Conservation (phyloP, 495 filamentous ascomycete species). For the Lepraria neglecta region DNA sequence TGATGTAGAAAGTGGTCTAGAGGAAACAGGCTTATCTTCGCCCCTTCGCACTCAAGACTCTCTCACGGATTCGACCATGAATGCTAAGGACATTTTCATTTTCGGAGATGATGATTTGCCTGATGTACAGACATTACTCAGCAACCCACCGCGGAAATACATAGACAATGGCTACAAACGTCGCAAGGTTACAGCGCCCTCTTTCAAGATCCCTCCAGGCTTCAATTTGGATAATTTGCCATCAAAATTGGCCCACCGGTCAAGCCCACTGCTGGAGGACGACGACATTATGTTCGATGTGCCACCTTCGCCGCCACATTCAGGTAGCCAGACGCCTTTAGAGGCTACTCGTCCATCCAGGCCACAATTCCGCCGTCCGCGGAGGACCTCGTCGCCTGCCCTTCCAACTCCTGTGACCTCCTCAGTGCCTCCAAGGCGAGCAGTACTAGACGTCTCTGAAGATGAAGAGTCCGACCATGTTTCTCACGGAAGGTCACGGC, state of each 20-base stretch:
- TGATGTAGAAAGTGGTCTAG: constrained; percentile 2
- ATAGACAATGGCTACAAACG: constrained; percentile 31
- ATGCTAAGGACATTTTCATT: not conserved
- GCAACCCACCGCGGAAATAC: constrained; percentile 13
- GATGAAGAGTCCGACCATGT: constrained; percentile 11
- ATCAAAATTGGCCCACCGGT: not conserved
- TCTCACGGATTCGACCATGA: not conserved
- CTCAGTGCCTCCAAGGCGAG: constrained; percentile 24
- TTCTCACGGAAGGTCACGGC: not conserved
- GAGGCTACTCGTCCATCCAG: constrained; percentile 21
- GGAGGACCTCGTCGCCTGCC: constrained; percentile 35
- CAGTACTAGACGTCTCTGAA: constrained; percentile 11
- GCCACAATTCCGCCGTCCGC: constrained; percentile 39
- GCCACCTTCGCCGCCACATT: constrained; percentile 39
- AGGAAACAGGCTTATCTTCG: not conserved
- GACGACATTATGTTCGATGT: constrained; percentile 23
- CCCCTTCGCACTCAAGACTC: not conserved
- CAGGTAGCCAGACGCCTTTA: constrained; percentile 32
- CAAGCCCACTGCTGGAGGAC: not conserved
- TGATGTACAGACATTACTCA: constrained; percentile 24
- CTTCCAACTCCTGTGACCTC: constrained; percentile 33
- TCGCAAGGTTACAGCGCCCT: constrained; percentile 33
- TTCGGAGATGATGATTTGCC: constrained; percentile 28
- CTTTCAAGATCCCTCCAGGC: constrained; percentile 20
- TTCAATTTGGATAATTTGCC: too few species aligned